Evolutionary conservation across 768 basidiomycete species (phyloP).

Genomic region (Auriscalpium microsporum): DNA sequence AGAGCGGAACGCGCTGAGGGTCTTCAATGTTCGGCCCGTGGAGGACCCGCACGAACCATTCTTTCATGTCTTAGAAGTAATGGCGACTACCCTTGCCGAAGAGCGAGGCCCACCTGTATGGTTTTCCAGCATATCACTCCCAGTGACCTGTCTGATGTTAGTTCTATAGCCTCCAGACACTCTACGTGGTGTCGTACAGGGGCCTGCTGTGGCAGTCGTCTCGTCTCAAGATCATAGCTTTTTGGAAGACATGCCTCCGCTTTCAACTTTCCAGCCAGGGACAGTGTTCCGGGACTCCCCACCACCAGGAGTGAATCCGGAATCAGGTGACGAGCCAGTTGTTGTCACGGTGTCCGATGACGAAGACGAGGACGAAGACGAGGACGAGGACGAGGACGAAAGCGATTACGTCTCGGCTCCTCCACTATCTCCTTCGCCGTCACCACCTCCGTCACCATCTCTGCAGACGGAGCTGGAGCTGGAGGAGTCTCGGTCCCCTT

Average conservation of each 20-base stretch:
- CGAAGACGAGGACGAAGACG: too few relatives aligned
- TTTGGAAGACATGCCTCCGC: too few relatives aligned
- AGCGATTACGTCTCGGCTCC: background rate
- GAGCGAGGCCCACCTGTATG: constrained; percentile 22
- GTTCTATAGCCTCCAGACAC: background rate
- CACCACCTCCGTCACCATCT: background rate
- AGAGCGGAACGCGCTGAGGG: constrained; percentile 33
- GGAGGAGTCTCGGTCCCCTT: background rate
- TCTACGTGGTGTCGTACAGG: background rate
- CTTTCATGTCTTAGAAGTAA: constrained; percentile 37
- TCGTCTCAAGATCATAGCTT: too few relatives aligned
- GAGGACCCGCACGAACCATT: constrained; percentile 39
- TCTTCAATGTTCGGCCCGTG: constrained; percentile 29
- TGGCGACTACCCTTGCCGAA: constrained; percentile 29
- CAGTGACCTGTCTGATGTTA: too few relatives aligned
- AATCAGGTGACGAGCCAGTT: too few relatives aligned
- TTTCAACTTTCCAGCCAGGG: too few relatives aligned
- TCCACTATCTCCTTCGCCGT: background rate
- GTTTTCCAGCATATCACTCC: too few relatives aligned
- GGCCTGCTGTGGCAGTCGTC: background rate
- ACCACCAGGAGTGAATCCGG: too few relatives aligned
- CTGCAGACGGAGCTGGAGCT: background rate
- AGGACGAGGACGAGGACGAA: background rate
- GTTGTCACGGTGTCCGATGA: too few relatives aligned
- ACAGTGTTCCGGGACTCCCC: too few relatives aligned